Conservation (phyloP, 2,329 filamentous ascomycete genomes). For the Paraphaeosphaeria minitans region DNA sequence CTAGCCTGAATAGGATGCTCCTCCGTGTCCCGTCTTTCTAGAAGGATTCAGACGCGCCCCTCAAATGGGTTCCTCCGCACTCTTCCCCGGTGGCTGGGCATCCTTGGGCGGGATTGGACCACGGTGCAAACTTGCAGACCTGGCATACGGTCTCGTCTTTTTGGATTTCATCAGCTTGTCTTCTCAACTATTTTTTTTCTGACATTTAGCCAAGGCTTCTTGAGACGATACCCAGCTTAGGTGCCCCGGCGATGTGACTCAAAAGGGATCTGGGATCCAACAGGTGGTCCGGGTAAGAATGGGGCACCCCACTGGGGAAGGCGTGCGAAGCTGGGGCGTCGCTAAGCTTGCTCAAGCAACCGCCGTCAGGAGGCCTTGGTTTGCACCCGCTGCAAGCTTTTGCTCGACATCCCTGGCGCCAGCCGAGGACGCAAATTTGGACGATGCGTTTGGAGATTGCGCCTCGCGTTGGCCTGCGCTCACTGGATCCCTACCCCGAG, state of each 20-base stretch:
- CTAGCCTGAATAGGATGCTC: conserved; percentile 33
- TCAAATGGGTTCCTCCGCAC: conserved; percentile 12
- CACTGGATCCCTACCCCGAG: conserved; percentile 10
- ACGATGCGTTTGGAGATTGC: conserved; percentile 31
- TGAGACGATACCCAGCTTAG: not conserved
- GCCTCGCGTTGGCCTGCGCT: conserved; percentile 20
- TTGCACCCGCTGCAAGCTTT: conserved; percentile 30
- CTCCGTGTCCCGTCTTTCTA: conserved; percentile 42
- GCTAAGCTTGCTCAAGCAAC: conserved; percentile 37
- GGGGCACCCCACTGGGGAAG: conserved; percentile 27
- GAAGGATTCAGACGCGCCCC: conserved; percentile 31
- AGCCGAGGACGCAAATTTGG: conserved; percentile 29
- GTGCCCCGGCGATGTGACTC: conserved; percentile 22
- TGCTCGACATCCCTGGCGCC: conserved; percentile 21
- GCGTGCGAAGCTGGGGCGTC: conserved; percentile 34
- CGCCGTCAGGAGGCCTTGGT: conserved; percentile 23
- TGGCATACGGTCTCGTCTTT: not conserved
- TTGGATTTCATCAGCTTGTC: conserved; percentile 2
- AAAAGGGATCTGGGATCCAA: conserved; percentile 26
- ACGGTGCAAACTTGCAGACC: not conserved
- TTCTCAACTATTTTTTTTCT: not conserved
- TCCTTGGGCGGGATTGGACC: not conserved
- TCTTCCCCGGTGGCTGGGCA: conserved; percentile 16
- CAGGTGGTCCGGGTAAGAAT: conserved; percentile 37
- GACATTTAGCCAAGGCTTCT: not conserved